These are phyloP conservation scores for Inga laurina DNA, from an alignment of 306 rosid genomes.

Conservation along the genomic window DNA sequence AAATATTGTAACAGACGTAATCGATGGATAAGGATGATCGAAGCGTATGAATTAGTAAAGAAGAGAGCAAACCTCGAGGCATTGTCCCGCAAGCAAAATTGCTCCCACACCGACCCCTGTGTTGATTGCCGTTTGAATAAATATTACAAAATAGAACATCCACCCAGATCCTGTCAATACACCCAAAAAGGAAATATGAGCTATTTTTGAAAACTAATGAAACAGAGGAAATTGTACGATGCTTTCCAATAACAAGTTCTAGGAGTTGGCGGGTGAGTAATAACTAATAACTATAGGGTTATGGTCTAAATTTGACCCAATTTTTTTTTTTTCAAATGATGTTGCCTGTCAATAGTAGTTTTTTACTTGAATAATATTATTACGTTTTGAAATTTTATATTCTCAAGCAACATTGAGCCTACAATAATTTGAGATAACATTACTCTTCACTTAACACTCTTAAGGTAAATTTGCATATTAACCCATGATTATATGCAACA, in stretches of 20 bases:
- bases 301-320: too few relatives aligned
- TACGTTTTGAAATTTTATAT: too few relatives aligned
- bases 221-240: neutral
- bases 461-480: too few relatives aligned
- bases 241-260: neutral
- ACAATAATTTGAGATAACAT: too few relatives aligned
- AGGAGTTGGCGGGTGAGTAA: neutral
- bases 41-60: neutral
- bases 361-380: too few relatives aligned
- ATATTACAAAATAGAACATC: constrained; percentile 91
- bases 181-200: neutral
- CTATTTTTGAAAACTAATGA: neutral
- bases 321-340: too few relatives aligned
- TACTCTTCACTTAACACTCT: too few relatives aligned
- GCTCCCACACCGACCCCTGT: constrained; percentile 90
- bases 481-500: too few relatives aligned
- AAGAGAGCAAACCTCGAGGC: constrained; percentile 61
- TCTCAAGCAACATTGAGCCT: too few relatives aligned
- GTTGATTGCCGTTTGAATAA: constrained; percentile 89
- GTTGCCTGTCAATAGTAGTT: too few relatives aligned
- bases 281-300: too few relatives aligned
- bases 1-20: neutral
- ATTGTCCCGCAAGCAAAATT: constrained; percentile 75
- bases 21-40: neutral
- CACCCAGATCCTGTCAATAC: constrained; percentile 74